These are phyloP conservation scores for Carex littledalei DNA, from an alignment of 176 grass and related monocot species.

Conservation along the genomic window DNA sequence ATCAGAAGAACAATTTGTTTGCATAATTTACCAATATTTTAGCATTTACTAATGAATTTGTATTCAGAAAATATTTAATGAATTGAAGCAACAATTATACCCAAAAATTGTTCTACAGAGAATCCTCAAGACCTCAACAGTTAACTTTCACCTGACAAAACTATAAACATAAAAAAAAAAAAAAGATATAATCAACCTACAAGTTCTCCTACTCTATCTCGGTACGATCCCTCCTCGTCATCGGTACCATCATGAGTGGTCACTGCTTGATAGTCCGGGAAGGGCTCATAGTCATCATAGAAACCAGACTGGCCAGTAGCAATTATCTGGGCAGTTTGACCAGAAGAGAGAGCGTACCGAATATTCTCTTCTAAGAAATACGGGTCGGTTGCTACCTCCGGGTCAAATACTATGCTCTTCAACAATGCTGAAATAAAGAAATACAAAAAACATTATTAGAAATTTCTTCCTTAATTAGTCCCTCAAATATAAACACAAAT, in stretches of 20 bases:
- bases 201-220: not conserved
- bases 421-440: constrained; percentile 45
- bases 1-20: too few relatives aligned
- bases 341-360: constrained; percentile 59
- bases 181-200: not conserved
- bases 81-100: not conserved
- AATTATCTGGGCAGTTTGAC: constrained; percentile 68
- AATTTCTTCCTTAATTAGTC: constrained; percentile 5
- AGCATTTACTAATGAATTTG: too few relatives aligned
- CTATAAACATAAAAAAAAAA: not conserved
- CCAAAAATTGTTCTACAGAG: not conserved
- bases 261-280: not conserved
- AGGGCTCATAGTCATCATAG: constrained; percentile 27
- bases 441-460: constrained; percentile 2
- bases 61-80: not conserved
- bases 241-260: not conserved
- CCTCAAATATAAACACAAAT: not conserved
- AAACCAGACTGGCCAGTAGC: constrained; percentile 41
- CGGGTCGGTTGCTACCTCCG: constrained; percentile 51
- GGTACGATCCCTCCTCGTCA: not conserved
- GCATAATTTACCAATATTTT: too few relatives aligned
- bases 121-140: not conserved
- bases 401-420: constrained; percentile 54
- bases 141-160: not conserved
- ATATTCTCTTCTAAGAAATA: constrained; percentile 46